phyloP scores from a whole-genome alignment of 192 early-diverging fungal species.

The Backusella mclennaniae region DNA sequence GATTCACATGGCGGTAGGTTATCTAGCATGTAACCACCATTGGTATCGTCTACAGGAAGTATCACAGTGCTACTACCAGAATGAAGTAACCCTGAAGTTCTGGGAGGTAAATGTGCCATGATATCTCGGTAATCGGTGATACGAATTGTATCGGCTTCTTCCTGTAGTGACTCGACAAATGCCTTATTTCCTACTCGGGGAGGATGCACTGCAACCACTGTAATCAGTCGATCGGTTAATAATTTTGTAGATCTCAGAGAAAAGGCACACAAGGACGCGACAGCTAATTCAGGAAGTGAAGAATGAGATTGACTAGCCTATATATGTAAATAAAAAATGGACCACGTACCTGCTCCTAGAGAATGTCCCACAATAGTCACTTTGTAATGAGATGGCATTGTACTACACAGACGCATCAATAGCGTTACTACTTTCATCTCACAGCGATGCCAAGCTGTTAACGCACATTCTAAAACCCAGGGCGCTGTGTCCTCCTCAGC shows the following conservation, averaged over 20 bases:
- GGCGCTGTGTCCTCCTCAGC: constrained; percentile 1
- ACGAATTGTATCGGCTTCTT: constrained; percentile 20
- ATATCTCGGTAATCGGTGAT: constrained; percentile 19
- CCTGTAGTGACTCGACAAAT: constrained; percentile 11
- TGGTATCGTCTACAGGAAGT: background rate
- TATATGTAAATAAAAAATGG: background rate
- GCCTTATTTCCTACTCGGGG: constrained; percentile 21
- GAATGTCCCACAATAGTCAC: constrained; percentile 25
- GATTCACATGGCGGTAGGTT: background rate
- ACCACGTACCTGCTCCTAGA: constrained; percentile 19
- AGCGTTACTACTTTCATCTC: constrained; percentile 27
- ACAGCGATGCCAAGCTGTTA: constrained; percentile 26
- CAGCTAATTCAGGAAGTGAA: constrained; percentile 12
- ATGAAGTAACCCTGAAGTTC: constrained; percentile 26
- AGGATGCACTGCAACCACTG: constrained; percentile 15
- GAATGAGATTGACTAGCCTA: background rate
- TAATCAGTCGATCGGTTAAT: constrained; percentile 18
- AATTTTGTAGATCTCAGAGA: constrained; percentile 26
- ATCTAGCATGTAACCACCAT: background rate
- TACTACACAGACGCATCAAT: constrained; percentile 23
- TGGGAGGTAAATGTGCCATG: constrained; percentile 28
- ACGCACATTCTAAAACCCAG: constrained; percentile 22
- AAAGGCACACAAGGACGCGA: constrained; percentile 28
- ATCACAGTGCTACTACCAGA: constrained; percentile 17
- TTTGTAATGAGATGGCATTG: constrained; percentile 21